phyloP scores from a whole-genome alignment of 1,284 basidiomycete genomes.

The Volvariella volvacea region DNA sequence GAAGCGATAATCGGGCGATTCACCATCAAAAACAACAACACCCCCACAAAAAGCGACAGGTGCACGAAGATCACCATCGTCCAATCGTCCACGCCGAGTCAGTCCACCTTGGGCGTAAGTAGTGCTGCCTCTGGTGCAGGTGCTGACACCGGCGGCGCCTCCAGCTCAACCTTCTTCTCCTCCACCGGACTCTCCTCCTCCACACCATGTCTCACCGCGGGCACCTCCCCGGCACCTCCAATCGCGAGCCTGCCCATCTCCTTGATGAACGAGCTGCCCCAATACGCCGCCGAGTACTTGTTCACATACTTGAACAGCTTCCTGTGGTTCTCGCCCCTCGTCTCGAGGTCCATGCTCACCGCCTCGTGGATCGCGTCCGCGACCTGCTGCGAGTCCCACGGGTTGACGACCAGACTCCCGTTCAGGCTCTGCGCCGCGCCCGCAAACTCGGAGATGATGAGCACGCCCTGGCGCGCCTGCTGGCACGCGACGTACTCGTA shows the following conservation, averaged over 20 bases:
- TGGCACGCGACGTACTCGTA: conserved; percentile 99
- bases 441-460: conserved; percentile 98
- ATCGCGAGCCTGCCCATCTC: conserved; percentile 61
- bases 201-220: neutral
- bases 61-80: no score
- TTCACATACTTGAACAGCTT: conserved; percentile 95
- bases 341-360: conserved; percentile 80
- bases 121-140: no score
- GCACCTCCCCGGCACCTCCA: conserved; percentile 16
- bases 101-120: no score
- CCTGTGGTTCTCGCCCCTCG: conserved; percentile 84
- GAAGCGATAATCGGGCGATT: no score
- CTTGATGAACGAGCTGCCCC: conserved; percentile 86
- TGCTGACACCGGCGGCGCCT: no score
- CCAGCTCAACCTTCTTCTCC: no score
- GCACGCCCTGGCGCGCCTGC: conserved; percentile 85
- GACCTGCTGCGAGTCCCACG: conserved; percentile 93
- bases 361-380: conserved; percentile 95
- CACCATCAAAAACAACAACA: no score
- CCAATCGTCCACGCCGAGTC: no score
- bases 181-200: no score
- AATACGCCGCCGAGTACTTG: conserved; percentile 90
- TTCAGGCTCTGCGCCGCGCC: conserved; percentile 96
- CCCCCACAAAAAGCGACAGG: no score
- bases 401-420: conserved; percentile 92